A percentile compares a stretch with the other conserved stretches of the same genome.
phyloP scores from a whole-genome alignment of 441 rosid genomes.

The Gossypium davidsonii region DNA sequence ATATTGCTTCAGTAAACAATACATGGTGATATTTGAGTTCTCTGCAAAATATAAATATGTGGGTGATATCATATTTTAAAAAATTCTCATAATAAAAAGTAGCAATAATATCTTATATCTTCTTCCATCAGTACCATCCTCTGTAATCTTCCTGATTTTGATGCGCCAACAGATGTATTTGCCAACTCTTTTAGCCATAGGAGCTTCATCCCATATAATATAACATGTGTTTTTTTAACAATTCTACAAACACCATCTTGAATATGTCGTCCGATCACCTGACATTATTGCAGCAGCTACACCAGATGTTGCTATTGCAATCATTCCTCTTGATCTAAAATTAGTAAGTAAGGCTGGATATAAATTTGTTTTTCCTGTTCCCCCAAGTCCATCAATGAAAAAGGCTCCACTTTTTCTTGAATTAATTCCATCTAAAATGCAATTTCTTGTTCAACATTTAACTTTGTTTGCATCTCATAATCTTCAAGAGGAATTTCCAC shows the following conservation, averaged over 20 bases:
- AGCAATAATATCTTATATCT: too few relatives aligned
- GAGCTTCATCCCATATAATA: background rate
- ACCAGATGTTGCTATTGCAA: background rate
- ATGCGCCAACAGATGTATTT: background rate
- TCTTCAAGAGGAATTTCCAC: background rate
- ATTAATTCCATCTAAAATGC: background rate
- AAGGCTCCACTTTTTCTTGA: background rate
- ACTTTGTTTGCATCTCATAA: background rate
- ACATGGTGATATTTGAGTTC: too few relatives aligned
- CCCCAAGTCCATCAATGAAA: background rate
- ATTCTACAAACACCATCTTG: background rate
- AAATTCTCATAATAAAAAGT: too few relatives aligned
- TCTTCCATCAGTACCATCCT: too few relatives aligned
- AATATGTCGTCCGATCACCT: background rate
- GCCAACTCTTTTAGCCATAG: background rate
- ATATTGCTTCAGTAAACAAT: too few relatives aligned
- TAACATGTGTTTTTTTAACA: background rate
- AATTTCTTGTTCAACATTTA: background rate
- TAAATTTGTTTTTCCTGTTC: background rate
- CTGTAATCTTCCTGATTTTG: too few relatives aligned
- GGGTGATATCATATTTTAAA: too few relatives aligned
- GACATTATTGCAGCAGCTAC: background rate
- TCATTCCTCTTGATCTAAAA: background rate
- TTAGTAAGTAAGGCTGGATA: background rate
- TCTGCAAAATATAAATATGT: too few relatives aligned